A percentile compares a stretch with the other conserved stretches of the same genome.
These are phyloP conservation scores for Cutaneotrichosporon sp. DNA, from an alignment of 1,284 basidiomycete genomes.

Conservation along the genomic window DNA sequence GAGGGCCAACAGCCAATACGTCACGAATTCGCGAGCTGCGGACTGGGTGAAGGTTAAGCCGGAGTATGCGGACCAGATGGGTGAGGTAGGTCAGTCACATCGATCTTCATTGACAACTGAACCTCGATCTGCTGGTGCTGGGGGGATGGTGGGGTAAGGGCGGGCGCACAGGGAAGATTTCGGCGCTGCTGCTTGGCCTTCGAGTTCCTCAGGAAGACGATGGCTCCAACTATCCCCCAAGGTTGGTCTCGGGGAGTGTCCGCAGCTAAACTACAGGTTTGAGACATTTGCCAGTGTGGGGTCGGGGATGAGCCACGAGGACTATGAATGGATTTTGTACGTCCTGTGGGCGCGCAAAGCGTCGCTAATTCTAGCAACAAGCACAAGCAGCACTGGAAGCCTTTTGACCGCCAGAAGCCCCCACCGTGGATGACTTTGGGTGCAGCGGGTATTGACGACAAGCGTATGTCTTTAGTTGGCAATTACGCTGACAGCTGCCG, in stretches of 20 bases:
- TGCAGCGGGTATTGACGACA: slow-evolving; percentile 40
- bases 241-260: slow-evolving; percentile 49
- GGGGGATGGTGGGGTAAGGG: slow-evolving; percentile 54
- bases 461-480: slow-evolving; percentile 32
- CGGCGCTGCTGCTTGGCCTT: slow-evolving; percentile 49
- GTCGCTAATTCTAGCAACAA: slow-evolving; percentile 30
- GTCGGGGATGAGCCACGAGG: slow-evolving; percentile 72
- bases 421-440: slow-evolving; percentile 44
- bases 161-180: slow-evolving; percentile 48
- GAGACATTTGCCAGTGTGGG: slow-evolving; percentile 72
- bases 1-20: slow-evolving; percentile 70
- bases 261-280: slow-evolving; percentile 26
- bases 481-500: slow-evolving; percentile 32
- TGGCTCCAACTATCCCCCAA: slow-evolving; percentile 56
- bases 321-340: slow-evolving; percentile 66
- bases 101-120: slow-evolving; percentile 52
- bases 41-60: slow-evolving; percentile 96
- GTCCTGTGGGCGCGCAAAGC: slow-evolving; percentile 7
- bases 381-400: slow-evolving; percentile 43
- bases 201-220: slow-evolving; percentile 50
- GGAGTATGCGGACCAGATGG: slow-evolving; percentile 57
- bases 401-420: slow-evolving; percentile 41
- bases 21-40: slow-evolving; percentile 73
- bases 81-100: slow-evolving; percentile 22
- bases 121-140: slow-evolving; percentile 80